Evolutionary conservation across 2,329 filamentous ascomycete species (phyloP).

Genomic region (Trichoderma sp.): DNA sequence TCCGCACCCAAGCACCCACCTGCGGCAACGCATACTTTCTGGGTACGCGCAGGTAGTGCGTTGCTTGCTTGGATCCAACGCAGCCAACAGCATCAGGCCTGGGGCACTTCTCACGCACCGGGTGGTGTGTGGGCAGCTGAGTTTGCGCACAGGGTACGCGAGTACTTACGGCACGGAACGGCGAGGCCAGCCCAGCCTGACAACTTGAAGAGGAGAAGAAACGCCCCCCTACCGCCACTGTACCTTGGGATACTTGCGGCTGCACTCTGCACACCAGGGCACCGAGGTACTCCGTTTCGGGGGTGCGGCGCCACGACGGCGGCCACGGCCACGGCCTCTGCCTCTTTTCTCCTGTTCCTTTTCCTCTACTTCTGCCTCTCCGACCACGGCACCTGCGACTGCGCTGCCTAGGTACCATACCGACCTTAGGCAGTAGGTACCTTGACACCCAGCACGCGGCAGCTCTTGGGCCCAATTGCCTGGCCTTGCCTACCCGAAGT

Average conservation of each 20-base stretch:
- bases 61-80: neutral
- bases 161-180: too few species aligned
- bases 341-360: neutral
- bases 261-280: neutral
- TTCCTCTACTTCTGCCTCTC: neutral
- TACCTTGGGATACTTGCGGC: neutral
- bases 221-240: conserved; percentile 17
- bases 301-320: neutral
- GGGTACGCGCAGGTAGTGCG: neutral
- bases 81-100: conserved; percentile 14
- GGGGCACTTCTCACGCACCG: conserved; percentile 8
- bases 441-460: too few species aligned
- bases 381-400: neutral
- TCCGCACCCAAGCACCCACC: neutral
- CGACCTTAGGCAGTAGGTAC: too few species aligned
- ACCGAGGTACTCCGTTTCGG: neutral
- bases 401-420: neutral
- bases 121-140: conserved; percentile 22
- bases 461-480: too few species aligned
- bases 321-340: neutral
- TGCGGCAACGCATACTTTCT: neutral
- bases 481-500: neutral
- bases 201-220: too few species aligned
- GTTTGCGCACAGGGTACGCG: conserved; percentile 23
- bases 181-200: too few species aligned